Percentiles rank a stretch among this genome's conserved stretches.
These are phyloP conservation scores for Sparassis latifolia DNA, from an alignment of 1,284 basidiomycete genomes.

Conservation along the genomic window DNA sequence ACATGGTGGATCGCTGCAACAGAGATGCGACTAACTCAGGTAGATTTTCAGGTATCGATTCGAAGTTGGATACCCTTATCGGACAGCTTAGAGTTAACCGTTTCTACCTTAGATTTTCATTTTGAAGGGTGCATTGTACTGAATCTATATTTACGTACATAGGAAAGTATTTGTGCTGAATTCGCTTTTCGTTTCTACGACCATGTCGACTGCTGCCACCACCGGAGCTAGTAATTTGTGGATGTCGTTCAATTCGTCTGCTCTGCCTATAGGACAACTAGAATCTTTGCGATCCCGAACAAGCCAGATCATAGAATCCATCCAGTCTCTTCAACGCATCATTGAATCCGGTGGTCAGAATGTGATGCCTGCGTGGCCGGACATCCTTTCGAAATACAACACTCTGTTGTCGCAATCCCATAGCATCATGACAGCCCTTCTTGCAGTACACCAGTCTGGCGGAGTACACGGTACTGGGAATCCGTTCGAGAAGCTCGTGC, in stretches of 20 bases:
- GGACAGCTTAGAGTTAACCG: too few relatives aligned
- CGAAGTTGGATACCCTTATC: too few relatives aligned
- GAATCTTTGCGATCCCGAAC: conserved; percentile 71
- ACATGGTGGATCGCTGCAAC: neutral
- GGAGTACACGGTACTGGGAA: conserved; percentile 25
- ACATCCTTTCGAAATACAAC: conserved; percentile 77
- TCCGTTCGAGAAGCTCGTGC: conserved; percentile 53
- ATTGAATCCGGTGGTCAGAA: conserved; percentile 51
- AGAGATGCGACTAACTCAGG: neutral
- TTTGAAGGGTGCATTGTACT: neutral
- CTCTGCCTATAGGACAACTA: conserved; percentile 42
- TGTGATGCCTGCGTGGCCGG: conserved; percentile 70
- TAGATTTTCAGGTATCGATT: too few relatives aligned
- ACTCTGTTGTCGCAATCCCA: conserved; percentile 74
- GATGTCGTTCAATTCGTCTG: conserved; percentile 6
- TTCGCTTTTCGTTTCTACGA: neutral
- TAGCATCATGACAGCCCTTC: conserved; percentile 56
- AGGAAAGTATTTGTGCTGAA: too few relatives aligned
- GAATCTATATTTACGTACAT: too few relatives aligned
- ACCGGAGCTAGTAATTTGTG: neutral
- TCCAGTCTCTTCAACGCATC: conserved; percentile 53
- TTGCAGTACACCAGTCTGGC: conserved; percentile 22
- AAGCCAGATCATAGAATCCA: conserved; percentile 70
- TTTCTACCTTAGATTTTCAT: neutral
- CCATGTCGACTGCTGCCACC: neutral